Evolutionary conservation across 192 early-diverging fungal genomes (phyloP).

Genomic region (Coemansia sp.): DNA sequence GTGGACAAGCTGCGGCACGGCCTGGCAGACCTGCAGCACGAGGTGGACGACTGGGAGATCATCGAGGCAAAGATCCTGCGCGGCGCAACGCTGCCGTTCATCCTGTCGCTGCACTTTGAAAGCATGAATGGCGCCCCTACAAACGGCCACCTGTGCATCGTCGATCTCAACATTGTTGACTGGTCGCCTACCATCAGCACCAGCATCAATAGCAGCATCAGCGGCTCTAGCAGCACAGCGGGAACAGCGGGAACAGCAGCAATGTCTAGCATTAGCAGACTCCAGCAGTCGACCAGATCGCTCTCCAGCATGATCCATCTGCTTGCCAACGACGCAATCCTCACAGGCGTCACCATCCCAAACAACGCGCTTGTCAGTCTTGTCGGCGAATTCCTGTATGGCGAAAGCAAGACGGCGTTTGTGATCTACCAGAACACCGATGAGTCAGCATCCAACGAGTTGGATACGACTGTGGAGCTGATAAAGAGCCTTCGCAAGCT

Average conservation of each 20-base stretch:
- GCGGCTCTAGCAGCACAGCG: background rate
- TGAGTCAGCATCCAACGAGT: constrained; percentile 13
- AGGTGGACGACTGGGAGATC: constrained; percentile 52
- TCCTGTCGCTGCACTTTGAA: constrained; percentile 52
- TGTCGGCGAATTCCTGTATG: constrained; percentile 41
- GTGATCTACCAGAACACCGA: constrained; percentile 40
- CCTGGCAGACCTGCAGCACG: constrained; percentile 45
- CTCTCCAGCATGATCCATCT: constrained; percentile 40
- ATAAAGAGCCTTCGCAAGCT: constrained; percentile 41
- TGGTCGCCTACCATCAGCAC: constrained; percentile 19
- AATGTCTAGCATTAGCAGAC: constrained; percentile 4
- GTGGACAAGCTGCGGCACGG: constrained; percentile 25
- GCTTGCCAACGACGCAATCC: constrained; percentile 36
- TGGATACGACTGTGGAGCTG: constrained; percentile 21
- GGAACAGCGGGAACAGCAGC: background rate
- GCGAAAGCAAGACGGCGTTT: constrained; percentile 52
- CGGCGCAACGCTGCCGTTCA: constrained; percentile 48
- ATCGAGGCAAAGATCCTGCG: constrained; percentile 37
- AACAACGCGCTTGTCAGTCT: constrained; percentile 33
- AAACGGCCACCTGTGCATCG: constrained; percentile 46
- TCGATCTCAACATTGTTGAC: constrained; percentile 38
- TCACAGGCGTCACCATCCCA: constrained; percentile 36
- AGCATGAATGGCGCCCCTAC: constrained; percentile 38
- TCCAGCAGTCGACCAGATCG: constrained; percentile 37
- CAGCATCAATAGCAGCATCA: too few relatives aligned